phyloP scores from a whole-genome alignment of 2,329 filamentous ascomycete species.

The Fusarium pininemorale region DNA sequence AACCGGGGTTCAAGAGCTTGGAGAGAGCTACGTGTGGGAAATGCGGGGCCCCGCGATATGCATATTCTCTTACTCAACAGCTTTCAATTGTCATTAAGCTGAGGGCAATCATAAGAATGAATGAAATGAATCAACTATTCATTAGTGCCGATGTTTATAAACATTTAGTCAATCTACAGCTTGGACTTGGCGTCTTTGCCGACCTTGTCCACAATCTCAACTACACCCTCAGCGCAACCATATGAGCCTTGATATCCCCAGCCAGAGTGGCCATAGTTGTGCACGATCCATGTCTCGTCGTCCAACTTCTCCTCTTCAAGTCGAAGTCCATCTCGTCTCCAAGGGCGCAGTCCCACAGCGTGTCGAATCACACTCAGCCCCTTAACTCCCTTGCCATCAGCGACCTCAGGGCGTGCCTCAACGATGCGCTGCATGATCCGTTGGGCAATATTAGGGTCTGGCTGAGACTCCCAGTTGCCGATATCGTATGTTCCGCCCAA shows the following conservation, averaged over 20 bases:
- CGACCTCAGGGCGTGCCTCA: conserved; percentile 70
- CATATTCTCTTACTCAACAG: conserved; percentile 30
- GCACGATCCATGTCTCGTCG: conserved; percentile 73
- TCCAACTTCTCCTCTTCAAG: conserved; percentile 68
- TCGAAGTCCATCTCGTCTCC: conserved; percentile 76
- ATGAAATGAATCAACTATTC: neutral
- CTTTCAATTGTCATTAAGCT: neutral
- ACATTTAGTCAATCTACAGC: conserved; percentile 33
- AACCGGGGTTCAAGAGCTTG: conserved; percentile 30
- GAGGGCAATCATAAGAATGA: neutral
- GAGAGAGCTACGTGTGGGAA: conserved; percentile 7
- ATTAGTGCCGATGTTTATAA: neutral
- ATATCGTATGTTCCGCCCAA: conserved; percentile 87
- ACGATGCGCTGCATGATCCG: conserved; percentile 86
- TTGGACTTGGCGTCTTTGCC: conserved; percentile 40
- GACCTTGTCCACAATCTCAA: conserved; percentile 74
- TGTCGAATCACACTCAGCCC: conserved; percentile 81
- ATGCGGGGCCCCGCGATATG: conserved; percentile 37
- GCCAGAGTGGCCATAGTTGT: conserved; percentile 82
- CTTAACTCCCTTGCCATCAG: conserved; percentile 73
- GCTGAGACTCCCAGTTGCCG: conserved; percentile 79
- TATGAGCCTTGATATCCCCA: conserved; percentile 79
- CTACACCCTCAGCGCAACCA: conserved; percentile 73
- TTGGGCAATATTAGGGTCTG: conserved; percentile 80
- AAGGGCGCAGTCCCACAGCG: conserved; percentile 82